These are phyloP conservation scores for Penicillium expansum DNA, from an alignment of 2,329 filamentous ascomycete genomes.

Conservation along the genomic window DNA sequence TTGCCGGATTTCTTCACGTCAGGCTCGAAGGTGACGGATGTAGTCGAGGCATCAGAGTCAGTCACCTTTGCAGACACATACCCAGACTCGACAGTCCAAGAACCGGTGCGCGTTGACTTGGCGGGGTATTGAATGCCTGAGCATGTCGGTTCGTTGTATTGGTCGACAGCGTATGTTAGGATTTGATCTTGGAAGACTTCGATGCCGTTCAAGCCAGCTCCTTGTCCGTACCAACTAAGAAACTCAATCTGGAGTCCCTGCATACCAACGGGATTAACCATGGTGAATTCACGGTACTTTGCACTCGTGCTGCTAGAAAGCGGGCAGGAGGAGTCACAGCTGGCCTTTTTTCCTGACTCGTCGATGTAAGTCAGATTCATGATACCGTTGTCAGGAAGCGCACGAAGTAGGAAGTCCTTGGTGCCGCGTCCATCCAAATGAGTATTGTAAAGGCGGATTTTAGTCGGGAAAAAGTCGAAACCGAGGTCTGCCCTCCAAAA, in stretches of 20 bases:
- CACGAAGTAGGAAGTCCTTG: slow-evolving; percentile 81
- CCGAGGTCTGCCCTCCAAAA: slow-evolving; percentile 80
- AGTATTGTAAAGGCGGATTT: slow-evolving; percentile 84
- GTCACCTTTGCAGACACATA: slow-evolving; percentile 71
- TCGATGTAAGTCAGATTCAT: slow-evolving; percentile 94
- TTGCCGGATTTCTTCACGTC: slow-evolving; percentile 86
- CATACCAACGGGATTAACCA: slow-evolving; percentile 88
- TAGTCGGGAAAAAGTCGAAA: slow-evolving; percentile 83
- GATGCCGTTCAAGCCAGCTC: slow-evolving; percentile 81
- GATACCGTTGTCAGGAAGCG: slow-evolving; percentile 82
- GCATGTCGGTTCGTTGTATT: slow-evolving; percentile 87
- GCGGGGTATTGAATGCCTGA: slow-evolving; percentile 64
- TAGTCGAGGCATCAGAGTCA: slow-evolving; percentile 56
- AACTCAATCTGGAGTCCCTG: slow-evolving; percentile 81
- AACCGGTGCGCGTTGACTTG: slow-evolving; percentile 65
- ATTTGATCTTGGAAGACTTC: slow-evolving; percentile 85
- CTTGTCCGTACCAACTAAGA: slow-evolving; percentile 79
- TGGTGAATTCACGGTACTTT: slow-evolving; percentile 82
- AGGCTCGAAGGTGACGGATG: slow-evolving; percentile 67
- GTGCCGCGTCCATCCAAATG: slow-evolving; percentile 80
- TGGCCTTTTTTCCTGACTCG: slow-evolving; percentile 61
- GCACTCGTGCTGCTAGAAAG: slow-evolving; percentile 67
- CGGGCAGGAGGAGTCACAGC: slow-evolving; percentile 82
- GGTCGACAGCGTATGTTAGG: slow-evolving; percentile 76
- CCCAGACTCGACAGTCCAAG: slow-evolving; percentile 70